Conservation (phyloP, 139 green algal genomes). For the Chlamydomonas eustigma region DNA sequence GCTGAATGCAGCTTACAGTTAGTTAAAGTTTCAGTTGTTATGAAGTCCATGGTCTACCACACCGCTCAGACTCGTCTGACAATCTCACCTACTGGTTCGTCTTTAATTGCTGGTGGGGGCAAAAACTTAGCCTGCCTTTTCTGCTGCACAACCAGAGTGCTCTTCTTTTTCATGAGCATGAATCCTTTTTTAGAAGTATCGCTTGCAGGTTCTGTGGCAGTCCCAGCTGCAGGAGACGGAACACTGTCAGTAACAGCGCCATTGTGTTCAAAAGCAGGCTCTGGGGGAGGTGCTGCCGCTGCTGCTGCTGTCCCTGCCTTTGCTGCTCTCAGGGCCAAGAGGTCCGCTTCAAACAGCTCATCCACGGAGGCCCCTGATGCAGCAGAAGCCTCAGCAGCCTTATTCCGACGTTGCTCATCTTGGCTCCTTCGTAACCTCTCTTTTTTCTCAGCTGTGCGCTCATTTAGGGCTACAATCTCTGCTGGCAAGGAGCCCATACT, state of each 20-base stretch:
- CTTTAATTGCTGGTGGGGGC: background rate
- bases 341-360: conserved; percentile 6
- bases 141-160: background rate
- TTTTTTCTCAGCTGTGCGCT: conserved; percentile 2
- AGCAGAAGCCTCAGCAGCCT: background rate
- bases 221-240: background rate
- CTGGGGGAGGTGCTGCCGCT: no score
- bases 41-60: no score
- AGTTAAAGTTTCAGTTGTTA: no score
- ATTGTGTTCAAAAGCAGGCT: no score
- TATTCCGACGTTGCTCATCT: background rate
- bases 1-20: no score
- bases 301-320: background rate
- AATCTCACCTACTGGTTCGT: background rate
- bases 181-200: background rate
- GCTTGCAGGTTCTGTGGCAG: background rate
- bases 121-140: conserved; percentile 12
- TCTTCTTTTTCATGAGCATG: background rate
- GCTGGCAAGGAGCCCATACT: background rate
- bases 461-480: background rate
- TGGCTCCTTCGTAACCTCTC: background rate
- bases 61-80: no score
- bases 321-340: background rate
- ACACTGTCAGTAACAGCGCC: no score
- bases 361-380: background rate